Percentiles rank a stretch among this genome's conserved stretches.
Evolutionary conservation across 2,329 filamentous ascomycete genomes (phyloP).

Genomic region (Colletotrichum simmondsii): DNA sequence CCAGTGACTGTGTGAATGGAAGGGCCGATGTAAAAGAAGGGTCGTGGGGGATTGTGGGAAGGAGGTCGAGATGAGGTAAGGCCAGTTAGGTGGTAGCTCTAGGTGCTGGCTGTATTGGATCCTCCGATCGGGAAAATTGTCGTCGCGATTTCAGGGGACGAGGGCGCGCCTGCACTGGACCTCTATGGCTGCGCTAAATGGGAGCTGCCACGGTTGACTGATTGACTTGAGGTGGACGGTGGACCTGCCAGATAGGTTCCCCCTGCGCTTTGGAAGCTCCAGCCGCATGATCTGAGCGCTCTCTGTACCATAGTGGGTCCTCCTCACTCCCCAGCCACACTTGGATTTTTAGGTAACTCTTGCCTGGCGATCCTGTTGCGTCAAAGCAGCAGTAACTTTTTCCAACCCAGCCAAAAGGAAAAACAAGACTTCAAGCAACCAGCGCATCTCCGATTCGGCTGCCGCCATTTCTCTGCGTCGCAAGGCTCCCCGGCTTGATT

Average conservation of each 20-base stretch:
- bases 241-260: background rate
- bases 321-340: conserved; percentile 20
- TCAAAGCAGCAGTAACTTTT: conserved; percentile 18
- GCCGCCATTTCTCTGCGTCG: conserved; percentile 8
- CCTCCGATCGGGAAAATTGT: conserved; percentile 32
- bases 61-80: conserved; percentile 7
- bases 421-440: background rate
- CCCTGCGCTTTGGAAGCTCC: conserved; percentile 21
- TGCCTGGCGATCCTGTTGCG: conserved; percentile 9
- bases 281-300: conserved; percentile 18
- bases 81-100: background rate
- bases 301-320: background rate
- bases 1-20: background rate
- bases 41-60: conserved; percentile 1
- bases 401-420: background rate
- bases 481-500: background rate
- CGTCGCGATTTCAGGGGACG: conserved; percentile 35
- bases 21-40: background rate
- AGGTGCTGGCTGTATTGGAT: background rate
- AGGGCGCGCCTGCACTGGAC: conserved; percentile 19
- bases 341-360: conserved; percentile 19
- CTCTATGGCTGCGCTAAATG: conserved; percentile 4
- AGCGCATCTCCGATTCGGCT: conserved; percentile 16
- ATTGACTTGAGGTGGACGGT: background rate
- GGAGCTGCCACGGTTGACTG: conserved; percentile 34